Base-by-base conservation (phyloP, 257 asterid species). In the Striga asiatica region DNA sequence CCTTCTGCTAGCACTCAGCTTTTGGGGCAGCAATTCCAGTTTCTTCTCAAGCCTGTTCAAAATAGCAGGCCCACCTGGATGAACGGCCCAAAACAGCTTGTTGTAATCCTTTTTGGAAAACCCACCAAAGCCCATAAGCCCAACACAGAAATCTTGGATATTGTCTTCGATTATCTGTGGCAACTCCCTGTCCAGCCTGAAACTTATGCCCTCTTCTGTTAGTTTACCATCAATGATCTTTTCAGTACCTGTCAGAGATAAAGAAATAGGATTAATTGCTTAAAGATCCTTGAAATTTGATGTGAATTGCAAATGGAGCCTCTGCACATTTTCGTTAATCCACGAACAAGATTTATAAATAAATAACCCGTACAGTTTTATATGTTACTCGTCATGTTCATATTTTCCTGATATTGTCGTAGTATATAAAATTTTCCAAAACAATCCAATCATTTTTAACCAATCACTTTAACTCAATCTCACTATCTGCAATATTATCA, bases 21-120 rank as follows among this genome's bases (percentile, higher is more conserved):
- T 92, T 5, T 78, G 81, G 0, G 97, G 97, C 61, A 49, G 39
- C 45, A 92, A 77, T 60, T 77, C 83, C 46, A 88, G 32, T 68
- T 58, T 84, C 54, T 88, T 84, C 63, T 92, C 99, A 60, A 92
- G 51, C 74, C 82, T 67, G 65, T 88, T 84, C 35, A 88, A 47
- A 50, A 92, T 88, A 1, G 95, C 97, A 8, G 97, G 99, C 1
- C 97, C 99, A 1, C 99, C 97, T 0, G 97, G 99, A 53, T 92
- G 99, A 28, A 88, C 97, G 3, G 99, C 99, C 99, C 99, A 92
- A 49, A 92, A 92, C 68, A 92, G 3, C 21, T 74, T 70, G 49
- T 88, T 82, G 9, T 67, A 92, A 6, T 84, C 93, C 29, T 38
- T 27, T 3, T 67, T 65, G 2, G 50, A 56, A 38, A 24, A 73